Base-by-base conservation (phyloP, 2,329 filamentous ascomycete genomes). In the Diaporthe sp. region DNA sequence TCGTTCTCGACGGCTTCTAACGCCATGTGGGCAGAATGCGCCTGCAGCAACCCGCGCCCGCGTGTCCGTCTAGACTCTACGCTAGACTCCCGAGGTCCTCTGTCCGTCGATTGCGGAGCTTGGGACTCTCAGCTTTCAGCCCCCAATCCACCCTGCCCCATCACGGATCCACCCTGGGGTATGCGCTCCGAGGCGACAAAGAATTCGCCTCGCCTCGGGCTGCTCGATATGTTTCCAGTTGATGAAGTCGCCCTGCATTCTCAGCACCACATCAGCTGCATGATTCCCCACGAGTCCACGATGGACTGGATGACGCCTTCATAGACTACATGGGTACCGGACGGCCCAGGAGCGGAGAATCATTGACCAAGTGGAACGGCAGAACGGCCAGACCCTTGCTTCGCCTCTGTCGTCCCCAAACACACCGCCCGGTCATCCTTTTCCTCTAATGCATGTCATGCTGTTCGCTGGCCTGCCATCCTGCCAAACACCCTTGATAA, bases 181-280 rank as follows among this genome's bases (percentile, higher is more conserved):
- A 51, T 39, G 62, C 44, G 31, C 62, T 39, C 46, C 65, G 65
- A 25, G 46, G 65, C 65, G 65, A 53, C 31, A 5, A 7, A 39
- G 65, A 19, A 39, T 49, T 49, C 31, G 65, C 46, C 46, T 68
- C 46, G 65, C 49, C 22, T 39, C 31, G 44, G 28, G 46, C 17
- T 67, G 61, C 42, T n/a, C 42, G 15, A 6, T 37, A 15, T 53
- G 65, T 68, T 68, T 68, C 46, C 65, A 39, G 17, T 68, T 53
- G 65, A 68, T 68, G 65, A 53, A 68, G 65, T 68, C 44, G 65
- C 46, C 31, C 65, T 68, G 31, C 46, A 28, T 68, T 25, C n/a
- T 53, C 65, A 68, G 65, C 65, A 42, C 13, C 31, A 39, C 28
- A n/a, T 68, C 31, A 4, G 31, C 31, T 39, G 65, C 65, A 53